phyloP scores from a whole-genome alignment of 176 grass and related monocot genomes.

The Bolboschoenus planiculmis region DNA sequence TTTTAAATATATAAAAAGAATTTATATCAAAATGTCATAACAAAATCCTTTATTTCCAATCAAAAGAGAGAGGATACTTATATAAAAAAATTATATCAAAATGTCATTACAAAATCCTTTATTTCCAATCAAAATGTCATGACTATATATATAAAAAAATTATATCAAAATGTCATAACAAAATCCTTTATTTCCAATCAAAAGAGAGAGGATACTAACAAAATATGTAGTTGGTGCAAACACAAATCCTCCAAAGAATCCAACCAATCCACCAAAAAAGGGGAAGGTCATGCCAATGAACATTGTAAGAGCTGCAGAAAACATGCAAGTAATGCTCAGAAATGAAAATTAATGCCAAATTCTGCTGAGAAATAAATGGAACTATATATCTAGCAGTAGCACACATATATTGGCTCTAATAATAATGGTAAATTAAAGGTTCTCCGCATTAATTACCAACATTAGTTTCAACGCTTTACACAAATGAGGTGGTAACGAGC shows the following conservation, averaged over 20 bases:
- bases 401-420: neutral
- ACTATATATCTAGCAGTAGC: neutral
- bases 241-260: slow-evolving; percentile 45
- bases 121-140: no score
- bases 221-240: slow-evolving; percentile 10
- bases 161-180: no score
- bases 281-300: slow-evolving; percentile 38
- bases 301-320: slow-evolving; percentile 20
- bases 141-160: no score
- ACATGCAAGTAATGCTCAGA: neutral
- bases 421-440: neutral
- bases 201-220: neutral
- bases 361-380: neutral
- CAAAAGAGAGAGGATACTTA: no score
- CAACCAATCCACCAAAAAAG: slow-evolving; percentile 41
- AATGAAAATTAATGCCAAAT: neutral
- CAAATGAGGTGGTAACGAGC: no score
- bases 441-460: no score
- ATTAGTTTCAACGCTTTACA: no score
- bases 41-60: no score
- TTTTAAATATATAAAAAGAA: no score
- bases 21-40: no score
- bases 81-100: no score
- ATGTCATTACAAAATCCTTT: no score
- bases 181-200: neutral